Conservation (phyloP, 2,329 filamentous ascomycete genomes). For the Botrytis porri region DNA sequence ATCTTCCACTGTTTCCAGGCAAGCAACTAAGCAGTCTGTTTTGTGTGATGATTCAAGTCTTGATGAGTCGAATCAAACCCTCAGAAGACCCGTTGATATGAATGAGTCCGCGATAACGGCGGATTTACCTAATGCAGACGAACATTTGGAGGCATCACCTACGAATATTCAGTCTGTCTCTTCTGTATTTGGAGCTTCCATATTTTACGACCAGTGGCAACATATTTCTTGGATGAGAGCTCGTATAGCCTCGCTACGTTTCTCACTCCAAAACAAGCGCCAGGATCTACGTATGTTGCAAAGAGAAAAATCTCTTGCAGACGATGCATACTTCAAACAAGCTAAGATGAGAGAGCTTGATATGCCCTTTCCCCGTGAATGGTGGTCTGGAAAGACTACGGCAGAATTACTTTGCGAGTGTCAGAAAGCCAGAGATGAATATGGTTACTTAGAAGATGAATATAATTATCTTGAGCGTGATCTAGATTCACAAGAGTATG, state of each 20-base stretch:
- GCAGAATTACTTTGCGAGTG: not conserved
- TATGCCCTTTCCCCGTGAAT: not conserved
- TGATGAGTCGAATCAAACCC: too few species aligned
- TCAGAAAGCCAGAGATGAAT: slow-evolving; percentile 25
- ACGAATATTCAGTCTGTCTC: too few species aligned
- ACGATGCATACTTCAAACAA: slow-evolving; percentile 22
- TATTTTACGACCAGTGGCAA: not conserved
- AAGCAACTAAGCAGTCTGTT: not conserved
- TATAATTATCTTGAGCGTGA: slow-evolving; percentile 27
- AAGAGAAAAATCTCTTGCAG: slow-evolving; percentile 15
- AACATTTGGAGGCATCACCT: not conserved
- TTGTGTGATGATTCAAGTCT: not conserved
- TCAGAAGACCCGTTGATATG: not conserved
- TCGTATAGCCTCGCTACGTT: not conserved
- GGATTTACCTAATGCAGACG: not conserved
- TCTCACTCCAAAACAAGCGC: not conserved
- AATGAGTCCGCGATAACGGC: not conserved
- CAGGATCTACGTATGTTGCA: slow-evolving; percentile 10
- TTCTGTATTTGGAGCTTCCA: not conserved
- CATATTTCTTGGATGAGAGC: not conserved
- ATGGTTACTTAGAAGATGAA: slow-evolving; percentile 30
- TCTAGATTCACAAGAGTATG: slow-evolving; percentile 22
- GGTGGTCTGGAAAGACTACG: not conserved
- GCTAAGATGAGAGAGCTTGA: not conserved
- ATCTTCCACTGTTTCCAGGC: too few species aligned